Evolutionary conservation across 129 eudicot genomes (phyloP).

Genomic region (Arctium minus): DNA sequence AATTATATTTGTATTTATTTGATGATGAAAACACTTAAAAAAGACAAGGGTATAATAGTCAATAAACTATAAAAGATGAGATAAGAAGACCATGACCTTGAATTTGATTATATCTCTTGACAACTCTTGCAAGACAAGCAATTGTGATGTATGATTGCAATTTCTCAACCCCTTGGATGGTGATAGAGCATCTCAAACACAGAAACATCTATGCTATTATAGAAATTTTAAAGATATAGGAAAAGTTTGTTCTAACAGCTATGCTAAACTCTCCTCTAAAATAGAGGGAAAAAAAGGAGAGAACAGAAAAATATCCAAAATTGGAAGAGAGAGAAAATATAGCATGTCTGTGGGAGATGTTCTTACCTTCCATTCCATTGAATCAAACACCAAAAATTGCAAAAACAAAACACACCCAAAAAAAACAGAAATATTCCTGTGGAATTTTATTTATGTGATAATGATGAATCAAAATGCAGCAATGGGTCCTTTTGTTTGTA

Average conservation of each 20-base stretch:
- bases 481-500: slow-evolving; percentile 34
- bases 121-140: slow-evolving; percentile 27
- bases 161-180: slow-evolving; percentile 21
- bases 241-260: too few relatives aligned
- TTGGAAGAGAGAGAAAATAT: too few relatives aligned
- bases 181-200: neutral
- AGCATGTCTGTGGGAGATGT: too few relatives aligned
- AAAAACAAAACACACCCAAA: neutral
- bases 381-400: neutral
- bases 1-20: neutral
- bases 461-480: slow-evolving; percentile 17
- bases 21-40: neutral
- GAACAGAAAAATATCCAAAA: too few relatives aligned
- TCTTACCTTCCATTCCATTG: neutral
- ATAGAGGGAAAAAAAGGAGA: too few relatives aligned
- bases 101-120: slow-evolving; percentile 11
- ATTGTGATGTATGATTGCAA: slow-evolving; percentile 12
- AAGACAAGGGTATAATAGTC: slow-evolving; percentile 12
- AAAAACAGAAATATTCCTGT: neutral
- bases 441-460: slow-evolving; percentile 21
- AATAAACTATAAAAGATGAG: neutral
- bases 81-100: neutral
- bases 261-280: too few relatives aligned
- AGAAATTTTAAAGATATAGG: too few relatives aligned
- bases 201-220: too few relatives aligned